Evolutionary conservation across 352 stramenopile species (phyloP).

Genomic region (Phytophthora meadii): DNA sequence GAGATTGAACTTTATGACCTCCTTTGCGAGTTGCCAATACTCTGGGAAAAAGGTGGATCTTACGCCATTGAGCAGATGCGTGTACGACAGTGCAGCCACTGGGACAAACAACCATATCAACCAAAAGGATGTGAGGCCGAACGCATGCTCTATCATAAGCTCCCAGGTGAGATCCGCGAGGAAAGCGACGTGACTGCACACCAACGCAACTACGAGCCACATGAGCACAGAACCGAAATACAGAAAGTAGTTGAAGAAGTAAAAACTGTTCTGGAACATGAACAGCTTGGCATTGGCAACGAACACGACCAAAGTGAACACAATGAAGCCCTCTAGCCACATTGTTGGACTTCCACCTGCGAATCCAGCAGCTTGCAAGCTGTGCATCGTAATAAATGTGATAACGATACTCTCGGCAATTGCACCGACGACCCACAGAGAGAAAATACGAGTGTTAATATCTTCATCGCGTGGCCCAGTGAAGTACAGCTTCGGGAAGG

Average conservation of each 20-base stretch:
- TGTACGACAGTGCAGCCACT: constrained; percentile 55
- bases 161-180: constrained; percentile 82
- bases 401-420: constrained; percentile 81
- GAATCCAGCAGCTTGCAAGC: constrained; percentile 48
- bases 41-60: constrained; percentile 73
- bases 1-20: constrained; percentile 75
- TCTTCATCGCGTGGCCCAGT: constrained; percentile 68
- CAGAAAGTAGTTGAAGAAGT: constrained; percentile 69
- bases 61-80: constrained; percentile 58
- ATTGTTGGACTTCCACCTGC: constrained; percentile 55
- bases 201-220: constrained; percentile 68
- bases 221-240: constrained; percentile 67
- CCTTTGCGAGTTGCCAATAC: constrained; percentile 83
- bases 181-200: constrained; percentile 56
- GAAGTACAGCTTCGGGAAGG: constrained; percentile 77
- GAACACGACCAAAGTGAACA: constrained; percentile 82
- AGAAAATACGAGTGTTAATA: constrained; percentile 72
- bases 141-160: constrained; percentile 70
- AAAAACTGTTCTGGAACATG: constrained; percentile 83
- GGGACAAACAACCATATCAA: constrained; percentile 63
- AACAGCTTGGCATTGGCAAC: constrained; percentile 82
- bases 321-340: constrained; percentile 83
- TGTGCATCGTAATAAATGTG: constrained; percentile 58
- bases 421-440: constrained; percentile 69
- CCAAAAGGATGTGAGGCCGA: constrained; percentile 65